Base-by-base conservation (phyloP, 2,329 filamentous ascomycete species). In the Colletotrichum euphorbiae region DNA sequence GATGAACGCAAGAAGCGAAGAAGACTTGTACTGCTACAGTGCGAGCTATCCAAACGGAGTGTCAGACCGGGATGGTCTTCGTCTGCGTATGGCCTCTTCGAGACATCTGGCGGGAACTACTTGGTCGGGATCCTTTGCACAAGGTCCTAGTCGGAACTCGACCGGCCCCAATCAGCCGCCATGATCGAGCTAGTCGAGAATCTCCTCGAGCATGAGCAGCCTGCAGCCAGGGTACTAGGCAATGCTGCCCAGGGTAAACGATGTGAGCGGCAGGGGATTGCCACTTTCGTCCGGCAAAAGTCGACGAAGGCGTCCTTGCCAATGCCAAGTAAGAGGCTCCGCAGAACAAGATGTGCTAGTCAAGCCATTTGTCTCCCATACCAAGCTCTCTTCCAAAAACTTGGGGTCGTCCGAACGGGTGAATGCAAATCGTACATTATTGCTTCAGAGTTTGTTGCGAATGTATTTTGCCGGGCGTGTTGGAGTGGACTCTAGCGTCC, bases 381-480 rank as follows among this genome's bases (percentile, higher is more conserved):
- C 38, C 51, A 56, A 56, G 38, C 40, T 43, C 17, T 59, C 55
- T 11, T 33, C 61, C 65, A 42, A 68, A 33, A 54, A n/a, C 12
- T 36, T 43, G 61, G 61, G 31, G 54, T 46, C 61, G 45, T 59
- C 62, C 54, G 54, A 60, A 65, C 54, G 54, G 61, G 19, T 60
- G 65, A 65, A 60, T 55, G 40, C 40, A 42, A 68, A 43, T 33
- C 28, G 17, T n/a, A 46, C 45, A 33, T 31, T 21, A 58, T 33
- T 45, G 36, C 33, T 28, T 24, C 48, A 56, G 50, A 60, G 38
- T 66, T 59, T 64, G 24, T 24, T 45, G 19, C 9, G 9, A 43
- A 50, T 43, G 61, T 38, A 68, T 65, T 68, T 68, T 68, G 61
- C 65, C 65, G 61, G 65, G 46, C 62, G 54, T 33, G 24, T 31